Conservation (phyloP, 2,329 filamentous ascomycete genomes). For the Trichoderma simmonsii region DNA sequence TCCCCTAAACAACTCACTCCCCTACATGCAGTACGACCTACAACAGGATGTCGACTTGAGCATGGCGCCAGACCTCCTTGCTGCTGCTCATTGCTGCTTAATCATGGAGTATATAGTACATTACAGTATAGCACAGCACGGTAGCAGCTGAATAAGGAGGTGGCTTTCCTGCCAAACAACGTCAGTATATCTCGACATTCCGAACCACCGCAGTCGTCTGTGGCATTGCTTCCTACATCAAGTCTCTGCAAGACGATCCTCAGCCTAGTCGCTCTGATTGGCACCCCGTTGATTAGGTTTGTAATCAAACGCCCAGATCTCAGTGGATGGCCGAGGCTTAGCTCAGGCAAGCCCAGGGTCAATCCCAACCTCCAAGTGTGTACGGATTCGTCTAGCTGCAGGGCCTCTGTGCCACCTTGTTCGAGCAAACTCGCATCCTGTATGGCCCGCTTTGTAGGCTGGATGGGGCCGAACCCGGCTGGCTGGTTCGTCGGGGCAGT, state of each 20-base stretch:
- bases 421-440: constrained; percentile 4
- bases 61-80: not conserved
- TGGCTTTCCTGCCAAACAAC: not conserved
- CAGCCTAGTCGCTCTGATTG: constrained; percentile 9
- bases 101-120: no score
- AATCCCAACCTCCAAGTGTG: not conserved
- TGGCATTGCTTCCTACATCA: not conserved
- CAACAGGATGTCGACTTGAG: not conserved
- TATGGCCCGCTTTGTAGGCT: constrained; percentile 13
- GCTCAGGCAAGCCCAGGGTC: not conserved
- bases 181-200: not conserved
- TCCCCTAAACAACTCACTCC: not conserved
- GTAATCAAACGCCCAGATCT: constrained; percentile 8
- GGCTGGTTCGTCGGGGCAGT: constrained; percentile 17
- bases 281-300: not conserved
- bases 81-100: not conserved
- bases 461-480: constrained; percentile 19
- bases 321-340: not conserved
- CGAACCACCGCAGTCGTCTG: not conserved
- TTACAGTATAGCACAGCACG: no score
- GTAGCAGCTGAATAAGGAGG: no score
- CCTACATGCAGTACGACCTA: not conserved
- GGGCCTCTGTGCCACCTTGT: constrained; percentile 2
- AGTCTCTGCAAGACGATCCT: constrained; percentile 3
- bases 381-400: constrained; percentile 11